Percentiles rank a stretch among this genome's conserved stretches.
Evolutionary conservation across 2,329 filamentous ascomycete genomes (phyloP).

Genomic region (Cladosporium sp.): DNA sequence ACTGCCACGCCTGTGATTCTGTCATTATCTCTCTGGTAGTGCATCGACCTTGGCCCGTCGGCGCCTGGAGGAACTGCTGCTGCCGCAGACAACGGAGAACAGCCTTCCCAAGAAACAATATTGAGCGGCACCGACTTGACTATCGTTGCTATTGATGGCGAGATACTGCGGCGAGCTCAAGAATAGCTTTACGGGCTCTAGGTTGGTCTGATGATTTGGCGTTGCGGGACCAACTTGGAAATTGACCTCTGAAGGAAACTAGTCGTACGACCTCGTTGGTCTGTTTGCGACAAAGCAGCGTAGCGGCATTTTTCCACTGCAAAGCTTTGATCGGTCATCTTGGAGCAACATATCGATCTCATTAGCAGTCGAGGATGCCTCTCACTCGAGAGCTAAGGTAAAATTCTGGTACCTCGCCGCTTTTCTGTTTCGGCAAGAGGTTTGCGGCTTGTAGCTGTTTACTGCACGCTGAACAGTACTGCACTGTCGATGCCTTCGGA

Average conservation of each 20-base stretch:
- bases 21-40: background rate
- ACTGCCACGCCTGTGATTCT: background rate
- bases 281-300: background rate
- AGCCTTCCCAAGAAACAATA: background rate
- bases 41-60: background rate
- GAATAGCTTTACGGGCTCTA: background rate
- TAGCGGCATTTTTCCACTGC: background rate
- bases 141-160: background rate
- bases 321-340: background rate
- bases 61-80: background rate
- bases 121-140: background rate
- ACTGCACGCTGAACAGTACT: background rate
- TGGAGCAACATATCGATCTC: background rate
- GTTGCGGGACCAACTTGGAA: too few species aligned
- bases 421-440: background rate
- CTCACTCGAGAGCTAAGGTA: background rate
- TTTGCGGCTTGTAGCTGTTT: background rate
- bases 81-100: background rate
- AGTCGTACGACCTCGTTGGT: background rate
- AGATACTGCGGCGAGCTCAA: background rate
- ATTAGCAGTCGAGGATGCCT: background rate
- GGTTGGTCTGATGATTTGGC: too few species aligned
- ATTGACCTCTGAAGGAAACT: too few species aligned
- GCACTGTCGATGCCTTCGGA: background rate
- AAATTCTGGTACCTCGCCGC: background rate